Conservation (phyloP, 176 grass and related monocot genomes). For the Lolium perenne region DNA sequence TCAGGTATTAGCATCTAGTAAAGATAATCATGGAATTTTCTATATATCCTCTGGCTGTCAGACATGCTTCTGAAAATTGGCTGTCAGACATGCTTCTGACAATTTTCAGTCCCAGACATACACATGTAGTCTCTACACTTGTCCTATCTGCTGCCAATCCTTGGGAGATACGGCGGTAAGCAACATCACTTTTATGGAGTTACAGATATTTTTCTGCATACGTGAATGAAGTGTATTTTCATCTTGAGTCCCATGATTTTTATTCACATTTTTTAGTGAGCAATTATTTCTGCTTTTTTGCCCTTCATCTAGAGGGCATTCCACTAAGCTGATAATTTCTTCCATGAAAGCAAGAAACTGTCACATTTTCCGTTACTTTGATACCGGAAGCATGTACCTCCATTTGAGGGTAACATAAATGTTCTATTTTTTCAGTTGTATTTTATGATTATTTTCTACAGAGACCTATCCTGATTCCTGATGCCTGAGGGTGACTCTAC, state of each 20-base stretch:
- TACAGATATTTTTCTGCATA: no score
- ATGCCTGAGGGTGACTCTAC: background rate
- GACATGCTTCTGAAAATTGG: no score
- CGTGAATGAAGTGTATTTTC: background rate
- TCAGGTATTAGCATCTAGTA: conserved; percentile 64
- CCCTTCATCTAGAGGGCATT: conserved; percentile 29
- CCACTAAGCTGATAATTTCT: conserved; percentile 15
- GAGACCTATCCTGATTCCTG: background rate
- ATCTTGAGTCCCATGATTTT: background rate
- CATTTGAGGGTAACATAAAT: background rate
- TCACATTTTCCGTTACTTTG: background rate
- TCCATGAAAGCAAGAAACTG: background rate
- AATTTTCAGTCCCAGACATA: conserved; percentile 70
- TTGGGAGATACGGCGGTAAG: conserved; percentile 98
- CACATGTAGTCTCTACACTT: conserved; percentile 97
- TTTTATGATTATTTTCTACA: background rate
- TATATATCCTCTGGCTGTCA: background rate
- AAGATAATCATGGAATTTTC: conserved; percentile 26
- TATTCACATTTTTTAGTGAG: background rate
- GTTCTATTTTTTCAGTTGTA: conserved; percentile 1
- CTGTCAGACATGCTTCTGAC: conserved; percentile 32
- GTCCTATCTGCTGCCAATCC: conserved; percentile 97
- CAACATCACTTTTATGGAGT: background rate
- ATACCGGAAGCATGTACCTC: conserved; percentile 23
- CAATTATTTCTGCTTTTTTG: conserved; percentile 8